phyloP scores from a whole-genome alignment of 176 grass and related monocot genomes.

The Dactylis glomerata region DNA sequence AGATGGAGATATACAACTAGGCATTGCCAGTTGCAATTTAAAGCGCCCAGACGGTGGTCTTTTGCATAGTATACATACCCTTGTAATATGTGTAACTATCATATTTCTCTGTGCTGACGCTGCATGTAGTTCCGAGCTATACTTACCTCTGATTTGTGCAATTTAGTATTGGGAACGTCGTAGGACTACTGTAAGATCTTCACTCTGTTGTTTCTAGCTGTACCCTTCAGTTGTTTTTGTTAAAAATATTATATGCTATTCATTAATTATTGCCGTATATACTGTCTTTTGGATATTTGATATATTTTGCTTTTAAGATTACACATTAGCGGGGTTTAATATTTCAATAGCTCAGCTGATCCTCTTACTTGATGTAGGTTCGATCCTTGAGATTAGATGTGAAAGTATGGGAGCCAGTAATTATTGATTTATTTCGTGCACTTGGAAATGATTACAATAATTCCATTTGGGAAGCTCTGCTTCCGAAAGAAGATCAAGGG shows the following conservation, averaged over 20 bases:
- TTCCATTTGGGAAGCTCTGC: conserved; percentile 92
- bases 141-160: not conserved
- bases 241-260: not conserved
- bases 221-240: not conserved
- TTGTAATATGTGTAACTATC: not conserved
- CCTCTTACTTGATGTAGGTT: conserved; percentile 62
- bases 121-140: not conserved
- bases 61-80: not conserved
- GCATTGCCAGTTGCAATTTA: not conserved
- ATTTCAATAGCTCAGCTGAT: conserved; percentile 4
- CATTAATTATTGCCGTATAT: conserved; percentile 1
- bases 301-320: conserved; percentile 1
- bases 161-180: not conserved
- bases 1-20: not conserved
- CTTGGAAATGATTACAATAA: conserved; percentile 86
- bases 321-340: not conserved
- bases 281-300: not conserved
- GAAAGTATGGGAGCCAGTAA: conserved; percentile 89
- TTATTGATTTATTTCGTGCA: conserved; percentile 80
- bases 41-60: not conserved
- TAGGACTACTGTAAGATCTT: not conserved
- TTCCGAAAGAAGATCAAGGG: conserved; percentile 76
- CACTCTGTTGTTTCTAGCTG: not conserved
- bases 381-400: conserved; percentile 89
- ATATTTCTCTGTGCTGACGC: not conserved